Evolutionary conservation across 2,329 filamentous ascomycete species (phyloP), one percentile per base, ranked within the genome.

Genomic region (Harringtonia aguacate): DNA sequence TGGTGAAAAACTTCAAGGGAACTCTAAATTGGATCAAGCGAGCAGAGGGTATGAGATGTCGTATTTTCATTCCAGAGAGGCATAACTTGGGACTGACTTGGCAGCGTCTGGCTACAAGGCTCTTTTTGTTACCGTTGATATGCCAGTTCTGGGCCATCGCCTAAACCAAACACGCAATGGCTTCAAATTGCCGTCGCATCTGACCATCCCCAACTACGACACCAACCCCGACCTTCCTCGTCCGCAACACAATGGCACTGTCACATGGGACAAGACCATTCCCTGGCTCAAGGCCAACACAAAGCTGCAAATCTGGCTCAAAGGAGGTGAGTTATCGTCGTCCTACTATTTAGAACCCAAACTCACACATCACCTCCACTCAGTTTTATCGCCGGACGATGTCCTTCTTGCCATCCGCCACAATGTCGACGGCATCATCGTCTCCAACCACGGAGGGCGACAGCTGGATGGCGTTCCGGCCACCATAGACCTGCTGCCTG

Each of bases 81-180:
- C 2, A 37, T 20, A 24, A 8, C 21, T 37, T 8, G 8, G 12
- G 12, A 31, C 30, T 31, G 14, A 31, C 30, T 10, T 10, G 24
- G 15, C 22, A 39, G 37, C 37, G 3, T 21, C 24, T 20, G 37
- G 37, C 14, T 39, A 39, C 24, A 28, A 29, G 15, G 22, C 52
- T 0, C 56, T 77, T 4, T 67, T 78, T 33, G 53, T 79, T 2
- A 70, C 73, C 0, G 70, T 74, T 2, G 74, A 78, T 48, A 65
- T 65, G 0, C 72, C 74, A 0, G 64, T 73, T 1, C 60, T 77
- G 0, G 74, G 73, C 0, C 64, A 67, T 18, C 61, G 74, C 1
- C 59, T 73, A 27, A 72, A 74, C 36, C 72, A 78, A 51, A 67
- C 67, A 48, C 64, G 71, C 4, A 74, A 75, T 48, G 34, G 20